These are phyloP conservation scores for Fraxinus albicans DNA, from an alignment of 305 asterid species.

Conservation along the genomic window DNA sequence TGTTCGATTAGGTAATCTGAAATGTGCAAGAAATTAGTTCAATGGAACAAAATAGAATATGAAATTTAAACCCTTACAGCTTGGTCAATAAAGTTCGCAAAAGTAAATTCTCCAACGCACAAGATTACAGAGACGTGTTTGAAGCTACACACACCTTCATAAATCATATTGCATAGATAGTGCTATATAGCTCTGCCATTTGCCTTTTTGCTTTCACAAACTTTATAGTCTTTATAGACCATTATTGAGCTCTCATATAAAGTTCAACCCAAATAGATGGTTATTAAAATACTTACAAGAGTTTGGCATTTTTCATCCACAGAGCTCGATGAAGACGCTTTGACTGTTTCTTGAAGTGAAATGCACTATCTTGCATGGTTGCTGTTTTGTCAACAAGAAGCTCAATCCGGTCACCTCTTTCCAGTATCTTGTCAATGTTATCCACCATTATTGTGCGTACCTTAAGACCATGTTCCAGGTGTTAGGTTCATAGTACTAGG, in stretches of 20 bases:
- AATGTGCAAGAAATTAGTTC: not conserved
- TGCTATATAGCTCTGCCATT: not conserved
- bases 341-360: constrained; percentile 95
- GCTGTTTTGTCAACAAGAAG: constrained; percentile 95
- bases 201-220: not conserved
- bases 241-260: not conserved
- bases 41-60: not conserved
- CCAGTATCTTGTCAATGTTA: constrained; percentile 91
- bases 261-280: constrained; percentile 1
- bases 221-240: not conserved
- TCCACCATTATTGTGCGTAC: constrained; percentile 93
- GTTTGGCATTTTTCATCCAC: constrained; percentile 98
- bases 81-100: not conserved
- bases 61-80: not conserved
- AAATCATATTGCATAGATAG: not conserved
- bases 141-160: not conserved
- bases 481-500: not conserved
- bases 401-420: constrained; percentile 94
- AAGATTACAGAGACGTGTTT: not conserved
- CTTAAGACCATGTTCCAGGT: constrained; percentile 39
- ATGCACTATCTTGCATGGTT: constrained; percentile 94
- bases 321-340: constrained; percentile 87
- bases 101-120: not conserved
- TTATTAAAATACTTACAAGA: constrained; percentile 58
- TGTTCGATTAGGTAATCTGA: not conserved